Percentiles rank a stretch among this genome's conserved stretches.
phyloP scores from a whole-genome alignment of 108 stramenopile genomes.

The Stephanodiscus triporus region DNA sequence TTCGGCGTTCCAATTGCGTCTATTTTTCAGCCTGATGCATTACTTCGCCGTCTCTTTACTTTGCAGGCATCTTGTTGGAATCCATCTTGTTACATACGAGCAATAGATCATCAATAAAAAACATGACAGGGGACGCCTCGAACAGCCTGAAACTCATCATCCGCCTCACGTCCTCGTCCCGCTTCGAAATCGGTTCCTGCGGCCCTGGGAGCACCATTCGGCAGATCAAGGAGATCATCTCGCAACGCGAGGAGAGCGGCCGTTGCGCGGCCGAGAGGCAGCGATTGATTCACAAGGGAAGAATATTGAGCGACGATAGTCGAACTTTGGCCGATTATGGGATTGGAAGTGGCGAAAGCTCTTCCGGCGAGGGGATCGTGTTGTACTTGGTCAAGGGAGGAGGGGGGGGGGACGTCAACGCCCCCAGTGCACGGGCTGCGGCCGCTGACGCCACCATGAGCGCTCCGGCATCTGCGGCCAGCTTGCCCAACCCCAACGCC shows the following conservation, averaged over 20 bases:
- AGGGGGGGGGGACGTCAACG: slow-evolving; percentile 9
- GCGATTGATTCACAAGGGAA: slow-evolving; percentile 93
- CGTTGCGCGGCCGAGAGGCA: slow-evolving; percentile 65
- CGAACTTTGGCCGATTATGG: slow-evolving; percentile 68
- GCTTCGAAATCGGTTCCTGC: slow-evolving; percentile 36
- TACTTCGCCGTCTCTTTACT: neutral
- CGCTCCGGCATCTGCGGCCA: slow-evolving; percentile 5
- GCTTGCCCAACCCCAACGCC: slow-evolving; percentile 16
- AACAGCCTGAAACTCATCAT: slow-evolving; percentile 37
- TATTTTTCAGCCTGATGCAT: neutral
- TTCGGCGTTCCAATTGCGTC: neutral
- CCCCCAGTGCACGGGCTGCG: slow-evolving; percentile 2
- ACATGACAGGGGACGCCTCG: slow-evolving; percentile 21
- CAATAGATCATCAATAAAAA: neutral
- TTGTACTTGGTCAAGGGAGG: slow-evolving; percentile 75
- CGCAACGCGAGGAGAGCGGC: slow-evolving; percentile 42
- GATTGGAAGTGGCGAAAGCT: slow-evolving; percentile 34
- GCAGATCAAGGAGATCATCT: slow-evolving; percentile 50
- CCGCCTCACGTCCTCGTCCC: slow-evolving; percentile 44
- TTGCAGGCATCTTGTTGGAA: no score
- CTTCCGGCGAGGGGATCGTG: slow-evolving; percentile 41
- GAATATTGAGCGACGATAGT: slow-evolving; percentile 87
- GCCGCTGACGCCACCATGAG: slow-evolving; percentile 5
- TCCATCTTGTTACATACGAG: neutral
- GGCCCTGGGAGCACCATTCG: slow-evolving; percentile 38